Evolutionary conservation across 495 filamentous ascomycete genomes (phyloP).

Genomic region (Hypomontagnella monticulosa): DNA sequence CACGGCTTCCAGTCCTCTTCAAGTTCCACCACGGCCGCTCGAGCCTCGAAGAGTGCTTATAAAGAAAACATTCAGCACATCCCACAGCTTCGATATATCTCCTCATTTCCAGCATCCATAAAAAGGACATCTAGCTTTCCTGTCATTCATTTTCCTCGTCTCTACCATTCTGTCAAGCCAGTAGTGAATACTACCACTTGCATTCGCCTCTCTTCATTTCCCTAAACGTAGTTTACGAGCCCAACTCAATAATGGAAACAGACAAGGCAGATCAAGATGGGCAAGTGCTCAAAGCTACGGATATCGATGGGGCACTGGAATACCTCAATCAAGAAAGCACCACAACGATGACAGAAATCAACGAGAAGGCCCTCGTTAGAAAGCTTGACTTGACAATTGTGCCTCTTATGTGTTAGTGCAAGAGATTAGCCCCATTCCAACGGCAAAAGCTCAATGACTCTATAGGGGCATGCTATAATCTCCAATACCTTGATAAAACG

Average conservation of each 20-base stretch:
- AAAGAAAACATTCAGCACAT: neutral
- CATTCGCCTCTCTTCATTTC: neutral
- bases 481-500: conserved; percentile 43
- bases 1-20: no score
- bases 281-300: conserved; percentile 18
- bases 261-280: conserved; percentile 13
- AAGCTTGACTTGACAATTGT: conserved; percentile 39
- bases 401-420: conserved; percentile 37
- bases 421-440: neutral
- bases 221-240: neutral
- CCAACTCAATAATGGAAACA: conserved; percentile 5
- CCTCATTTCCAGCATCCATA: neutral
- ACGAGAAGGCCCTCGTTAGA: conserved; percentile 41
- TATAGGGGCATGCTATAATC: conserved; percentile 38
- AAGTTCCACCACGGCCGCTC: neutral
- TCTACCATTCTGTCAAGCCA: neutral
- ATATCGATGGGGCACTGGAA: conserved; percentile 39
- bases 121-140: neutral
- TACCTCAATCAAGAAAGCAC: conserved; percentile 30
- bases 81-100: neutral
- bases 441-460: neutral
- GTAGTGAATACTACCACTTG: neutral
- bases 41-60: neutral
- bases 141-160: neutral
- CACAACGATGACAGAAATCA: conserved; percentile 28